Percentiles rank a stretch among this genome's conserved stretches.
Conservation (phyloP, 2,329 filamentous ascomycete species). For the Dothideomycetes sp. region DNA sequence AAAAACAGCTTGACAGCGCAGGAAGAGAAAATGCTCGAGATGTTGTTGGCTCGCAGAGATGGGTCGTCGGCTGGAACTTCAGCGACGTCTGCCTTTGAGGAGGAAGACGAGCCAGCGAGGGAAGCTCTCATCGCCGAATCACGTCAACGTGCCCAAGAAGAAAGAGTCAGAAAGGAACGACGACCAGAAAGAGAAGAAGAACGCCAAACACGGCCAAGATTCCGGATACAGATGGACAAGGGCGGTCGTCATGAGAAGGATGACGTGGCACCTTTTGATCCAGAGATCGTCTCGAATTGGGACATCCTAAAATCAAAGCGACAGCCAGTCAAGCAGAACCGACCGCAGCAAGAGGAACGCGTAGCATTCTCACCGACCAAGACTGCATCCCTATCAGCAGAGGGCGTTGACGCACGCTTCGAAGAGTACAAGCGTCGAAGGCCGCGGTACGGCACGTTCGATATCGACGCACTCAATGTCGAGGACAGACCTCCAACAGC, state of each 20-base stretch:
- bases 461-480: slow-evolving; percentile 5
- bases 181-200: too few relatives aligned
- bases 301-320: slow-evolving; percentile 10
- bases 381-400: background rate
- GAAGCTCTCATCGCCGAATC: slow-evolving; percentile 2
- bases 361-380: background rate
- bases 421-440: slow-evolving; percentile 16
- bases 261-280: slow-evolving; percentile 12
- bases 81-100: background rate
- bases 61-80: background rate
- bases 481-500: background rate
- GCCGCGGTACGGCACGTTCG: background rate
- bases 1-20: too few relatives aligned
- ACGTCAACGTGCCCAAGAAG: background rate
- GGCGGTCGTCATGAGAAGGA: background rate
- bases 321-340: background rate
- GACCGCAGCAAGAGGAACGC: background rate
- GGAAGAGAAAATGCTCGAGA: slow-evolving; percentile 8
- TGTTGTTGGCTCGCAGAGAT: slow-evolving; percentile 10
- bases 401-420: slow-evolving; percentile 17
- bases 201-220: background rate
- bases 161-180: background rate
- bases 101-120: slow-evolving; percentile 4
- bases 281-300: slow-evolving; percentile 11
- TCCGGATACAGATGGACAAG: background rate